Evolutionary conservation across 805 yeast genomes (phyloP), one percentile per base, ranked within the genome.

Genomic region (Metschnikowia baotianmanensis): DNA sequence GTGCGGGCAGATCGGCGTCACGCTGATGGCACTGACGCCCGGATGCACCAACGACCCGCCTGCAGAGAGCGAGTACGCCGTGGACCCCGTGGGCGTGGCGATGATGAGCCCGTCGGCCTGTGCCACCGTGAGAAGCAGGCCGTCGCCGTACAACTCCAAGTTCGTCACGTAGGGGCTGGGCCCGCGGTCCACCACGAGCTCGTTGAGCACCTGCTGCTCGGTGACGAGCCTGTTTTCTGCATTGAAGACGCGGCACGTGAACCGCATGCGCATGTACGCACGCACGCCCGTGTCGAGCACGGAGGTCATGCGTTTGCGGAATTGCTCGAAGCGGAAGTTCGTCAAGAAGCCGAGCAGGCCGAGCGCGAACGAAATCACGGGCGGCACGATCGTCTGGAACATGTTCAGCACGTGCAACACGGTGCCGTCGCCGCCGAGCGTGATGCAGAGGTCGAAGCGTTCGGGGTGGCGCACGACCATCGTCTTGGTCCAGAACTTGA

Each of bases 21-120:
- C 89, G 41, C 89, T 81, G 22, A 90, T 86, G 8, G 96, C 96
- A 46, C 89, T 83, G 12, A 91, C 95, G 23, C 87, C 89, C 0
- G 98, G 97, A 55, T 90, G 96, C 4, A 91, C 96, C 36, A 91
- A 72, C 0, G 96, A 83, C 1, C 98, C 98, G 11, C 97, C 97
- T 0, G 98, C 97, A 31, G 95, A 83, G 36, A 91, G 69, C 1
- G 96, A 89, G 61, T 91, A 91, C 0, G 98, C 98, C 0, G 98
- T 91, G 2, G 96, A 88, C 0, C 97, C 97, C 0, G 97, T 89
- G 3, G 97, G 97, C 0, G 97, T 89, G 1, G 96, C 95, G 24
- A 90, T 74, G 41, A 91, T 90, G 13, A 90, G 67, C 0, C 97
- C 97, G 63, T 90, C 97, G 1, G 96, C 96, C 61, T 88, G 96